Evolutionary conservation across 2,329 filamentous ascomycete species (phyloP).

Genomic region (Thelonectria discophora): DNA sequence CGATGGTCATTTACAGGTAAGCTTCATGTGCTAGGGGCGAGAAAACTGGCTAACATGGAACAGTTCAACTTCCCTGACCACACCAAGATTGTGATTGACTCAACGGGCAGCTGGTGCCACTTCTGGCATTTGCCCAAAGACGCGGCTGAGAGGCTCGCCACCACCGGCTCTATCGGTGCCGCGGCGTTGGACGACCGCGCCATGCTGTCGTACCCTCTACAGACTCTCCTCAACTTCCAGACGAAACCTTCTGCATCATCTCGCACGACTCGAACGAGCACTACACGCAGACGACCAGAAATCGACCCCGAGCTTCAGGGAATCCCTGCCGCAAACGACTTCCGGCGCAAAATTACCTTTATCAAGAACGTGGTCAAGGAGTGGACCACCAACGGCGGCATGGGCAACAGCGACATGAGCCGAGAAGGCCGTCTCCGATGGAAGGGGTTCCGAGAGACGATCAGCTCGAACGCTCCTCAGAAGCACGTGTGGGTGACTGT

Average conservation of each 20-base stretch:
- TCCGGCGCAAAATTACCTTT: constrained; percentile 79
- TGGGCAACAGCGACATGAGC: constrained; percentile 72
- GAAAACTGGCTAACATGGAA: constrained; percentile 34
- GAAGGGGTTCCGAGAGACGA: constrained; percentile 66
- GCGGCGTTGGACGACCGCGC: constrained; percentile 76
- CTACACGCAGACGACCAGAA: constrained; percentile 64
- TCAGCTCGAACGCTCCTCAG: constrained; percentile 58
- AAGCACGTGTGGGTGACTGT: constrained; percentile 77
- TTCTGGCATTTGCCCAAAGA: constrained; percentile 80
- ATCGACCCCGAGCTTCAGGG: constrained; percentile 68
- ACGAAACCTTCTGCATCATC: constrained; percentile 52
- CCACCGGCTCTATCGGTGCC: constrained; percentile 73
- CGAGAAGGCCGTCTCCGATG: constrained; percentile 64
- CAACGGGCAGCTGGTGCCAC: constrained; percentile 78
- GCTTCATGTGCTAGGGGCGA: not conserved
- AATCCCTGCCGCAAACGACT: constrained; percentile 76
- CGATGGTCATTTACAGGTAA: constrained; percentile 79
- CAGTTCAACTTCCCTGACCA: constrained; percentile 90
- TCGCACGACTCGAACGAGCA: constrained; percentile 54
- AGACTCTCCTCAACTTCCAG: constrained; percentile 76
- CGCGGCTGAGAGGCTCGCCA: constrained; percentile 71
- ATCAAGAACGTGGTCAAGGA: constrained; percentile 73
- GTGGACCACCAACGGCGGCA: constrained; percentile 74
- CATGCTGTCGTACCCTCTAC: constrained; percentile 75
- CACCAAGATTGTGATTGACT: constrained; percentile 82